Conservation (phyloP, 345 rosid genomes). For the Abelmoschus esculentus region DNA sequence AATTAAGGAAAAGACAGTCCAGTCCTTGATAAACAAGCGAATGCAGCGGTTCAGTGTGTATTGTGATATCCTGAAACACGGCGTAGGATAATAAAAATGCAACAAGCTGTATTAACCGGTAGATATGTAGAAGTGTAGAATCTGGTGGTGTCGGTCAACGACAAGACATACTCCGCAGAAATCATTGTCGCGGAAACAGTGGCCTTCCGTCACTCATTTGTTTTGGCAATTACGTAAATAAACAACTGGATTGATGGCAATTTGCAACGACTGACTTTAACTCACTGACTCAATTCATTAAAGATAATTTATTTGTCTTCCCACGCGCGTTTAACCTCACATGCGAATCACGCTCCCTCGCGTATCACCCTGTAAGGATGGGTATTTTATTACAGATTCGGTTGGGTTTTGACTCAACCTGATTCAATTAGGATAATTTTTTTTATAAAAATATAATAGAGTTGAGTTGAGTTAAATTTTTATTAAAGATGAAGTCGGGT, state of each 20-base stretch:
- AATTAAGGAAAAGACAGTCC: background rate
- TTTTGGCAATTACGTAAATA: slow-evolving; percentile 23
- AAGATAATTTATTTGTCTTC: background rate
- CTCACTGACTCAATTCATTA: slow-evolving; percentile 21
- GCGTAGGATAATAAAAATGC: background rate
- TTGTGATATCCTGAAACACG: background rate
- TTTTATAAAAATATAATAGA: too few species aligned
- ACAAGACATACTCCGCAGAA: background rate
- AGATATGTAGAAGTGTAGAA: background rate
- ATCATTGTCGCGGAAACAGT: background rate
- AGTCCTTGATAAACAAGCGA: background rate
- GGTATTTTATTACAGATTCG: too few species aligned
- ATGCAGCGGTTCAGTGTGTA: background rate
- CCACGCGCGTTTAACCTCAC: slow-evolving; percentile 16
- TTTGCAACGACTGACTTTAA: slow-evolving; percentile 18
- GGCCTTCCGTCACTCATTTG: background rate
- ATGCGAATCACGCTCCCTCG: too few species aligned
- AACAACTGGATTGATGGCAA: slow-evolving; percentile 20
- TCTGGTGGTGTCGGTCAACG: background rate
- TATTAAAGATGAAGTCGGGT: too few species aligned
- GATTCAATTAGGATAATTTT: too few species aligned
- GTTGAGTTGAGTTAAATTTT: too few species aligned
- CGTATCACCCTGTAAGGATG: too few species aligned
- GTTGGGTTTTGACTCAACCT: too few species aligned
- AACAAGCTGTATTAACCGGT: background rate